Conservation (phyloP, 306 rosid genomes). For the Phaseolus lunatus region DNA sequence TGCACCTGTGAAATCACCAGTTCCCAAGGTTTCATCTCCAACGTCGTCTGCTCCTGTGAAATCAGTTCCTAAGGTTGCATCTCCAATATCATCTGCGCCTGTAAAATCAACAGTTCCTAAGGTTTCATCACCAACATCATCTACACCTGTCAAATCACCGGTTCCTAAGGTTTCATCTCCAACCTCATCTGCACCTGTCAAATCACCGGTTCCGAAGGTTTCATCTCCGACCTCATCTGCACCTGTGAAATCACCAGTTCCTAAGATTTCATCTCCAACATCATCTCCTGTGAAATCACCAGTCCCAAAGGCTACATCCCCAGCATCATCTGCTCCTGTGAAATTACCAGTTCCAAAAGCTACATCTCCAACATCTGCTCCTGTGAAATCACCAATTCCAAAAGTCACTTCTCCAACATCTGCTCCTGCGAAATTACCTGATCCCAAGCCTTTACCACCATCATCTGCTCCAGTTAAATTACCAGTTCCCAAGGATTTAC, state of each 20-base stretch:
- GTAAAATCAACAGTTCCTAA: no score
- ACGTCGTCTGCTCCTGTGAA: constrained; percentile 10
- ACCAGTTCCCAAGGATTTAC: background rate
- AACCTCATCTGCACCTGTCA: constrained; percentile 21
- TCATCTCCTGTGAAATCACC: constrained; percentile 28
- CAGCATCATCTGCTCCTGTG: constrained; percentile 31
- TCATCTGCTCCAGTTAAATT: background rate
- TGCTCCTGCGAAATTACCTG: constrained; percentile 14
- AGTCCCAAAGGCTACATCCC: constrained; percentile 27
- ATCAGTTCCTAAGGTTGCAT: background rate
- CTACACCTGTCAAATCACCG: background rate
- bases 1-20: constrained; percentile 16
- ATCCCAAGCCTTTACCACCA: background rate
- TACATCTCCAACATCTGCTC: background rate
- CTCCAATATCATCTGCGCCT: constrained; percentile 13
- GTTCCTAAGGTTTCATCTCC: background rate
- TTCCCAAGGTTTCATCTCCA: background rate
- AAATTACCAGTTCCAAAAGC: constrained; percentile 26
- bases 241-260: constrained; percentile 9
- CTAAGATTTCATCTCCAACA: background rate
- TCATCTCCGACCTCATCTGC: constrained; percentile 21
- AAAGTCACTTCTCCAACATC: background rate
- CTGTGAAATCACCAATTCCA: background rate
- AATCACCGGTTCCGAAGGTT: constrained; percentile 17
- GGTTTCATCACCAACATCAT: constrained; percentile 1